A percentile compares a stretch with the other conserved stretches of the same genome.
Evolutionary conservation across 2,329 filamentous ascomycete species (phyloP).

Genomic region (Metarhizium robertsii): DNA sequence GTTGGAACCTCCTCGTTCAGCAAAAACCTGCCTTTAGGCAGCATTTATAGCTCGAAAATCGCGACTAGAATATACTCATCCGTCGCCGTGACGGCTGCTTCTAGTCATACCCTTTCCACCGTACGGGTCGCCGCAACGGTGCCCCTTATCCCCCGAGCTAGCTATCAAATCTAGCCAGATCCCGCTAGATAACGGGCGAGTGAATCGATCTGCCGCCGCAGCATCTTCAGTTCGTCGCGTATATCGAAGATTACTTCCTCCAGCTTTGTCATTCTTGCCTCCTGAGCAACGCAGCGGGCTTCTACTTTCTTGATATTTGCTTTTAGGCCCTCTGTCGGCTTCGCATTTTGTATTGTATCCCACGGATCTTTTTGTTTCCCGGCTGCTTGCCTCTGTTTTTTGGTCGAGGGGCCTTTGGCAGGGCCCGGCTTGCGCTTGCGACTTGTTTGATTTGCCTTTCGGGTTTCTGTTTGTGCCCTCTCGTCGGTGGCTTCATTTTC

Average conservation of each 20-base stretch:
- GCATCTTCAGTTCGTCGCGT: not conserved
- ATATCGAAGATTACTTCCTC: not conserved
- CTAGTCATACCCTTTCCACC: not conserved
- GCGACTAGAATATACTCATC: not conserved
- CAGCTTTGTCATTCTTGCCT: not conserved
- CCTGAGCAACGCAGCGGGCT: not conserved
- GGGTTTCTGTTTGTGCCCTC: not conserved
- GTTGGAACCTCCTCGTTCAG: not conserved
- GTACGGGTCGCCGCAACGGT: not conserved
- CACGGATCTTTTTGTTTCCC: not conserved
- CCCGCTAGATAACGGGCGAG: not conserved
- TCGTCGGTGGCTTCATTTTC: not conserved
- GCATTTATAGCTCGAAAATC: not conserved
- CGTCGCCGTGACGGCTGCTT: not conserved
- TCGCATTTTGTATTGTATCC: not conserved
- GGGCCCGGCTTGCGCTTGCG: not conserved
- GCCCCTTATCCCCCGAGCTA: not conserved
- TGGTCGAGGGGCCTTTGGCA: not conserved
- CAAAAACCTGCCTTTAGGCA: not conserved
- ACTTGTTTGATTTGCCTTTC: not conserved
- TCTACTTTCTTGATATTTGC: not conserved
- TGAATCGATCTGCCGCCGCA: not conserved
- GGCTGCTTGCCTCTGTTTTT: not conserved
- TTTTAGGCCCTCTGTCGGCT: not conserved
- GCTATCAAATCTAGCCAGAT: not conserved